Evolutionary conservation across 164 flowering plant species (phyloP).

Genomic region (Annona cherimola): DNA sequence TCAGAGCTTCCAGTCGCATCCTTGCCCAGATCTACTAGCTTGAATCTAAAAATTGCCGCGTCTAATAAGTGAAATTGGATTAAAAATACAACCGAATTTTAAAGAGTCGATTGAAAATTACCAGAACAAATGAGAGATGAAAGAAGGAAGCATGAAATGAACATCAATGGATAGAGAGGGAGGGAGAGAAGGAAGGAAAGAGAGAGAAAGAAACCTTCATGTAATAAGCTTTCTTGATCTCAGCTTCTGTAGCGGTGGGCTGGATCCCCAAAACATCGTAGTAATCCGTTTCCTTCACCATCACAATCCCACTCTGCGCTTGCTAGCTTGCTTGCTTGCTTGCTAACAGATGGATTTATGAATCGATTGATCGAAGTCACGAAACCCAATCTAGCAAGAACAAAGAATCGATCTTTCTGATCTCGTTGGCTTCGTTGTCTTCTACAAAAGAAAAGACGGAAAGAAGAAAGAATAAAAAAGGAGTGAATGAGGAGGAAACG

Average conservation of each 20-base stretch:
- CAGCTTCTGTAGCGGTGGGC: conserved; percentile 39
- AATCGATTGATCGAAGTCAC: too few species aligned
- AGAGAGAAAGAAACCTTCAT: conserved; percentile 26
- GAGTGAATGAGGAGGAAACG: too few species aligned
- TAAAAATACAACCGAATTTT: background rate
- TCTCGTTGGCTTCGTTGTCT: too few species aligned
- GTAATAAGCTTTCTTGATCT: conserved; percentile 49
- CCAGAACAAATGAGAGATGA: background rate
- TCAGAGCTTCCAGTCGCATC: background rate
- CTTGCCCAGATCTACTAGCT: background rate
- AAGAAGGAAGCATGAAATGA: background rate
- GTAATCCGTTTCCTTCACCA: conserved; percentile 47
- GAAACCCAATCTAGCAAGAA: too few species aligned
- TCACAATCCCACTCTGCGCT: background rate
- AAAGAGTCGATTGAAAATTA: background rate
- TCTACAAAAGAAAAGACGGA: too few species aligned
- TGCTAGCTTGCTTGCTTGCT: too few species aligned
- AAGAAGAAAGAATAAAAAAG: too few species aligned
- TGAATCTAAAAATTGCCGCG: background rate
- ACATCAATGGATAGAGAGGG: background rate
- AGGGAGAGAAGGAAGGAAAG: background rate
- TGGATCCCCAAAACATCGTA: conserved; percentile 40
- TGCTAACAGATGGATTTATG: too few species aligned
- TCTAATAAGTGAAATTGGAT: background rate
- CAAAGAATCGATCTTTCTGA: too few species aligned